Evolutionary conservation across 306 rosid species (phyloP).

Genomic region (Vicia faba): DNA sequence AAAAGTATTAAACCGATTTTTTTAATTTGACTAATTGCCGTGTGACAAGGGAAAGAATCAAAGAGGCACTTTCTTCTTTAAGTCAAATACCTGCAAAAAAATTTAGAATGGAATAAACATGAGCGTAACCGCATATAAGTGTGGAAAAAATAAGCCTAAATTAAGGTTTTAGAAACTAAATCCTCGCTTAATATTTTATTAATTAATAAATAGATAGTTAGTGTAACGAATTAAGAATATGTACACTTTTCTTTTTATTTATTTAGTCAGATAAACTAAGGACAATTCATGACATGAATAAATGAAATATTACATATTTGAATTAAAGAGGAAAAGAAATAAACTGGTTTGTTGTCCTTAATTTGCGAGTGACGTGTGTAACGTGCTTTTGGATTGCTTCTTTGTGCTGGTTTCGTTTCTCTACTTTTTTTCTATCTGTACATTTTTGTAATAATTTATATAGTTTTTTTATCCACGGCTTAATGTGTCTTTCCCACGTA

Average conservation of each 20-base stretch:
- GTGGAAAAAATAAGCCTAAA: neutral
- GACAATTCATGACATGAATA: too few relatives aligned
- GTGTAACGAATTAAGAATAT: too few relatives aligned
- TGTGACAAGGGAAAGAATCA: slow-evolving; percentile 14
- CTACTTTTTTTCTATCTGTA: neutral
- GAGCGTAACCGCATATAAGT: neutral
- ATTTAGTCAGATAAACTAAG: too few relatives aligned
- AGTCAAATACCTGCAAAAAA: neutral
- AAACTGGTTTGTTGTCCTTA: neutral
- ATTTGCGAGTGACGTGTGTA: neutral
- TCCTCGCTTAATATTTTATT: too few relatives aligned
- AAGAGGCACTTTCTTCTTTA: neutral
- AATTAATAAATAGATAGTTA: too few relatives aligned
- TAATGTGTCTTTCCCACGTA: neutral
- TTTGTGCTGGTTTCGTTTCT: neutral
- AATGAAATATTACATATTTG: too few relatives aligned
- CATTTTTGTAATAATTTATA: neutral
- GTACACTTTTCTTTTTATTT: too few relatives aligned
- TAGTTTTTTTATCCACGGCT: neutral
- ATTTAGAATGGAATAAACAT: neutral
- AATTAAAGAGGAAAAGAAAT: neutral
- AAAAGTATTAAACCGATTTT: neutral
- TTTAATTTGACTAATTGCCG: neutral
- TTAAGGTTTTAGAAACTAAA: neutral
- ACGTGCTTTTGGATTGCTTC: slow-evolving; percentile 1